Evolutionary conservation across 331 rosid species (phyloP), one percentile per base, ranked within the genome.

Genomic region (Acacia concinna): DNA sequence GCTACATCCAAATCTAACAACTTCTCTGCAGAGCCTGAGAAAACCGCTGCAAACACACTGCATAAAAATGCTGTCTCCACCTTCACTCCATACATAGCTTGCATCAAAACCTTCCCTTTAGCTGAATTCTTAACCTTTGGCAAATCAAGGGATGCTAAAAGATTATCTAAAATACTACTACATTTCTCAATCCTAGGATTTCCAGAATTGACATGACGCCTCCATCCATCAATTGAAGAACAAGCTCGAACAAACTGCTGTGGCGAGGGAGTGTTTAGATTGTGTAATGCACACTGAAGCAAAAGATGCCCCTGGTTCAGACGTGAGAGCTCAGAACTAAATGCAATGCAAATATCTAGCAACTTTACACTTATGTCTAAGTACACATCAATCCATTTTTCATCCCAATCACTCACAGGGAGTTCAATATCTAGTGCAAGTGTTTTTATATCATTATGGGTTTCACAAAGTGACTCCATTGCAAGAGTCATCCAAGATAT

Each of bases 91-190:
- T 91, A 92, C 91, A 95, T 78, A n/a, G 98, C 98, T 32, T 84
- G 94, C 94, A 92, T 95, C 84, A 95, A 82, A 83, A 89, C 87
- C 85, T 94, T 91, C 38, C 97, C 98, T 80, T 92, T 94, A 34
- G 96, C 95, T 8, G 97, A 92, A 82, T 92, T 94, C 83, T 94
- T 94, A 20, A 91, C 96, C 90, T 92, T 94, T 0, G 97, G 97
- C 47, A 88, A 91, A 83, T 94, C 91, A 60, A 94, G 89, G 35
- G 98, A 89, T 67, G 82, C 83, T 75, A 74, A 83, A 51, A 94
- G 92, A 76, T 86, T 73, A 80, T 91, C 92, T 49, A 94, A 81
- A 74, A 94, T 88, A 70, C 81, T 64, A 81, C 83, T 65, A 67
- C 94, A 94, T 71, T 85, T 89, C 78, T 88, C 91, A 68, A 92